Conservation (phyloP, 225 moss, liverwort and hornwort species). For the Rhytidiadelphus loreus region DNA sequence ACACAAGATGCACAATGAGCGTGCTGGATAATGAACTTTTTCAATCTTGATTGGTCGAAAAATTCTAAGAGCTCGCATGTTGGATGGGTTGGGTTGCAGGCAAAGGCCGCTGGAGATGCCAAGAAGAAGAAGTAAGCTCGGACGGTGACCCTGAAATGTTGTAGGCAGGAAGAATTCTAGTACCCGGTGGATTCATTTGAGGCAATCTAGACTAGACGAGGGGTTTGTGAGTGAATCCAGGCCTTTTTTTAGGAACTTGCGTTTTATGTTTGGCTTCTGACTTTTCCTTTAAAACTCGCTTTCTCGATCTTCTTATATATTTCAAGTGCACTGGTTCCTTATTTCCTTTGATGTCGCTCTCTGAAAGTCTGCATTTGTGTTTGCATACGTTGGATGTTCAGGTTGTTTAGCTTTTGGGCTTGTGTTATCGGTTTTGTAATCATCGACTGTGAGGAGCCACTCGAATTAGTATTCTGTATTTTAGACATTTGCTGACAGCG, state of each 20-base stretch:
- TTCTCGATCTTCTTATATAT: not conserved
- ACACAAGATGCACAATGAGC: not conserved
- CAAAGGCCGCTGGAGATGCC: constrained; percentile 28
- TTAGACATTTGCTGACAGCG: too few relatives aligned
- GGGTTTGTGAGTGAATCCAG: not conserved
- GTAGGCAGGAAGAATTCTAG: not conserved
- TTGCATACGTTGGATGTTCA: not conserved
- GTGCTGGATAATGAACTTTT: not conserved
- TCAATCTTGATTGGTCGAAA: not conserved
- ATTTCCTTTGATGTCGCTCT: not conserved
- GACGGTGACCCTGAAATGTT: not conserved
- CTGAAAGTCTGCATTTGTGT: not conserved
- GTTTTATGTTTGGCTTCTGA: not conserved
- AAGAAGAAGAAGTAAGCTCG: constrained; percentile 27
- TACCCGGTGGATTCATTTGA: not conserved
- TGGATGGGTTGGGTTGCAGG: not conserved
- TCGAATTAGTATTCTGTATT: not conserved
- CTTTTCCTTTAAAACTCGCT: not conserved
- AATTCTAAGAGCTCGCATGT: not conserved
- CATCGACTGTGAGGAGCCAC: not conserved
- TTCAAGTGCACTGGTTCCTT: not conserved
- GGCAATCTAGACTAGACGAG: not conserved
- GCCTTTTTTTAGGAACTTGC: not conserved
- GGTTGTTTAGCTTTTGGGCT: not conserved
- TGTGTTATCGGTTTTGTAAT: not conserved